Percentiles rank a stretch among this genome's conserved stretches.
Conservation (phyloP, 164 flowering plant genomes). For the Magnolia officinalis region DNA sequence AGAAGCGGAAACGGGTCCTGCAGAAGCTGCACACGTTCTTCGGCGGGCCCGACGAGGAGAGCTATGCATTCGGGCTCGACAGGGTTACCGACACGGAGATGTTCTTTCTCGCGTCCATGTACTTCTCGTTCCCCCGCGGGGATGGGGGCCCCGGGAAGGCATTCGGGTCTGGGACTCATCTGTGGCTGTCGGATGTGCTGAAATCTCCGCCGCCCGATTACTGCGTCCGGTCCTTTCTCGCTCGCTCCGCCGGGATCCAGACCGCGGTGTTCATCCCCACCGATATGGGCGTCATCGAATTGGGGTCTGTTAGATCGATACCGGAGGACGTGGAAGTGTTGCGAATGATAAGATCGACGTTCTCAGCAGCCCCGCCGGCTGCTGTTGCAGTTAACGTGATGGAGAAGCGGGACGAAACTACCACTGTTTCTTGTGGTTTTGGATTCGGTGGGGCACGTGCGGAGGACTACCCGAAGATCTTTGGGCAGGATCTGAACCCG, state of each 20-base stretch:
- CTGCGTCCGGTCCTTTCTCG: conserved; percentile 77
- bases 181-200: conserved; percentile 64
- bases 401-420: conserved; percentile 40
- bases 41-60: conserved; percentile 87
- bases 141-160: conserved; percentile 89
- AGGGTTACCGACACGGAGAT: conserved; percentile 87
- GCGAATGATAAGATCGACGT: conserved; percentile 46
- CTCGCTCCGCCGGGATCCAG: conserved; percentile 76
- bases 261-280: conserved; percentile 83
- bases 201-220: conserved; percentile 46
- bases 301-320: conserved; percentile 76
- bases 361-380: conserved; percentile 32
- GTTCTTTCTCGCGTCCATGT: conserved; percentile 95
- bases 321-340: conserved; percentile 59
- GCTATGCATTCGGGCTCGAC: conserved; percentile 70
- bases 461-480: conserved; percentile 54
- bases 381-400: conserved; percentile 22
- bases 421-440: conserved; percentile 19
- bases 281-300: conserved; percentile 81
- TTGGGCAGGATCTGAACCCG: conserved; percentile 70
- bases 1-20: conserved; percentile 76
- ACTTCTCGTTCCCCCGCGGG: conserved; percentile 79
- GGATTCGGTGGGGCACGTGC: conserved; percentile 29
- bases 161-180: conserved; percentile 57
- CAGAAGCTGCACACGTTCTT: conserved; percentile 69